Conservation (phyloP, 2,329 filamentous ascomycete species). For the Dryadomyces quercivorus region DNA sequence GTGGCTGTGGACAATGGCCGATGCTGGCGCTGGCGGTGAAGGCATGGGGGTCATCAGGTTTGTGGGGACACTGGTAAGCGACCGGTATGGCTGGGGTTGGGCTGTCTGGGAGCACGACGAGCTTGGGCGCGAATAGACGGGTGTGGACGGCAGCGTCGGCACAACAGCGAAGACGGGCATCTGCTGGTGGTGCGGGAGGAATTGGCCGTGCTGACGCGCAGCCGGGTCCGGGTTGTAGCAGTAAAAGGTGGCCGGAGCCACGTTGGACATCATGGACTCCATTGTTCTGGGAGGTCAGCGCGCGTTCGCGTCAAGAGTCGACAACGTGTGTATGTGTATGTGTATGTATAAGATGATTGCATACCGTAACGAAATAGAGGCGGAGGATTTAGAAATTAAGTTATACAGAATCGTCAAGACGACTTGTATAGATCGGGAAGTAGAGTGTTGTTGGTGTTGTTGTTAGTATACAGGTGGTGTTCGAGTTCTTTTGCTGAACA, state of each 20-base stretch:
- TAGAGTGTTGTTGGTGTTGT: not conserved
- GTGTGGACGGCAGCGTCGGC: conserved; percentile 47
- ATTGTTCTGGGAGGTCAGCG: conserved; percentile 30
- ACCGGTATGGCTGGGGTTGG: conserved; percentile 24
- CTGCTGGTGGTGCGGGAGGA: conserved; percentile 47
- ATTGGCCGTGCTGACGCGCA: conserved; percentile 63
- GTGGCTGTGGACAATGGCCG: conserved; percentile 44
- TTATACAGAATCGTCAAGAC: conserved; percentile 1
- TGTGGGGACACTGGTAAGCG: conserved; percentile 37
- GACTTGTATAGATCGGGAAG: not conserved
- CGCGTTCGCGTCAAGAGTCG: too few species aligned
- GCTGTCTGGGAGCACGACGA: conserved; percentile 49
- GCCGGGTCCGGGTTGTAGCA: conserved; percentile 77
- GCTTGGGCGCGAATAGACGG: conserved; percentile 52
- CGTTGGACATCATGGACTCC: conserved; percentile 50
- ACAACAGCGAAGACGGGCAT: conserved; percentile 42
- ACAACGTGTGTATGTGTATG: too few species aligned
- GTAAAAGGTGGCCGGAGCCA: conserved; percentile 69
- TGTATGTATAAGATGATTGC: not conserved
- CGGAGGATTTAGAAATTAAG: conserved; percentile 11
- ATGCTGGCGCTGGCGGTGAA: conserved; percentile 28
- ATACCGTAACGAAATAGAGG: conserved; percentile 3
- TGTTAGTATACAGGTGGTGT: conserved; percentile 16
- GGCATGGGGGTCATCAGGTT: conserved; percentile 5
- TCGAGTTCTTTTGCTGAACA: conserved; percentile 12